phyloP scores from a whole-genome alignment of 2,329 filamentous ascomycete genomes.

The Aspergillus uvarum region DNA sequence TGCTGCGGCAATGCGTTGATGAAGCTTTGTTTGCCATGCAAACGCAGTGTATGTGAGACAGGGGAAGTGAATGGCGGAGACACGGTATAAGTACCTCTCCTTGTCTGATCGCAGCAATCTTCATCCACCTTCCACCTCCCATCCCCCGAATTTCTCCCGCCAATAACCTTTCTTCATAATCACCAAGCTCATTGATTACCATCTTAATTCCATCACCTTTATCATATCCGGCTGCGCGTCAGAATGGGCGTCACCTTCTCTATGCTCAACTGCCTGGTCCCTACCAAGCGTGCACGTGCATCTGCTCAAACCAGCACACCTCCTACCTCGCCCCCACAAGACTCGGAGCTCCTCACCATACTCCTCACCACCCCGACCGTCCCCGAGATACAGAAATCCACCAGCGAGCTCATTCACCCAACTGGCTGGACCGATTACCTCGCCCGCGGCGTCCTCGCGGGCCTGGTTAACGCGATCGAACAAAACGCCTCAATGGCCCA shows the following conservation, averaged over 20 bases:
- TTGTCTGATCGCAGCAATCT: no score
- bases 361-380: slow-evolving; percentile 4
- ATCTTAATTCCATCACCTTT: neutral
- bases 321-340: neutral
- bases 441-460: slow-evolving; percentile 16
- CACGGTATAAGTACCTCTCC: no score
- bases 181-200: neutral
- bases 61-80: no score
- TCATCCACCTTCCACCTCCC: no score
- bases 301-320: neutral
- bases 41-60: no score
- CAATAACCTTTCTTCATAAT: neutral
- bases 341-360: slow-evolving; percentile 12
- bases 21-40: no score
- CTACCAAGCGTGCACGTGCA: neutral
- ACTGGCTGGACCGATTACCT: slow-evolving; percentile 17
- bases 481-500: slow-evolving; percentile 15
- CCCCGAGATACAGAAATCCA: slow-evolving; percentile 2
- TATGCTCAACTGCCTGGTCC: neutral
- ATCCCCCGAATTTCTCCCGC: no score
- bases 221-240: neutral
- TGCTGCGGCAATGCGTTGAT: neutral
- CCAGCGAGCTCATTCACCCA: slow-evolving; percentile 14
- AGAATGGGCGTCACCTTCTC: neutral
- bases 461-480: slow-evolving; percentile 15